phyloP scores from a whole-genome alignment of 352 stramenopile species.

The Phytophthora niederhauseri region DNA sequence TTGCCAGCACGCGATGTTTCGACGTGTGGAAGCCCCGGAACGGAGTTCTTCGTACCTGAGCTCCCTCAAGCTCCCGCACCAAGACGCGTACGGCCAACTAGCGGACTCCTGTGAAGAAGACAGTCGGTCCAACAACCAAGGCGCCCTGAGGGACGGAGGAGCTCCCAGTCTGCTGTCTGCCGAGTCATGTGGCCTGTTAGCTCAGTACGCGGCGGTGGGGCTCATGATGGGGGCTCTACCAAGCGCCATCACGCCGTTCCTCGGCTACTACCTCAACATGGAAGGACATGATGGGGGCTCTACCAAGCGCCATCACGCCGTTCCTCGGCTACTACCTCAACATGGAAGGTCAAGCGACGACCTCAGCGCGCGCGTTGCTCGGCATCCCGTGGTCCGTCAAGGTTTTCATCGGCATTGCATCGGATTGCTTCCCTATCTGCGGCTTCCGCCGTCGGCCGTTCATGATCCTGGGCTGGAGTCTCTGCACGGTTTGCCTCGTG shows the following conservation, averaged over 20 bases:
- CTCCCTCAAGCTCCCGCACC: slow-evolving; percentile 26
- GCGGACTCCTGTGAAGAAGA: slow-evolving; percentile 12
- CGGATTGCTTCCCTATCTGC: slow-evolving; percentile 65
- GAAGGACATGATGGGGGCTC: slow-evolving; percentile 64
- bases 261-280: slow-evolving; percentile 78
- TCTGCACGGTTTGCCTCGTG: slow-evolving; percentile 47
- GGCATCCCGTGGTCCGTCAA: slow-evolving; percentile 68
- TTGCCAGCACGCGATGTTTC: slow-evolving; percentile 16
- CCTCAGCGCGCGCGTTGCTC: slow-evolving; percentile 60
- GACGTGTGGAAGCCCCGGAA: slow-evolving; percentile 5
- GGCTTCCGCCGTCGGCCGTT: slow-evolving; percentile 63
- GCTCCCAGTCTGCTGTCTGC: slow-evolving; percentile 46
- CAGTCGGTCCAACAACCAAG: slow-evolving; percentile 11
- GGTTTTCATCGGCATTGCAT: slow-evolving; percentile 68
- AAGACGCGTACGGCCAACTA: slow-evolving; percentile 26
- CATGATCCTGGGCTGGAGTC: slow-evolving; percentile 62
- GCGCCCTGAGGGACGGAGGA: slow-evolving; percentile 47
- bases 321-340: slow-evolving; percentile 72
- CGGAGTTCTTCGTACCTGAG: slow-evolving; percentile 24
- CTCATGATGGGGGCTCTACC: slow-evolving; percentile 71
- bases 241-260: slow-evolving; percentile 45
- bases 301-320: slow-evolving; percentile 54
- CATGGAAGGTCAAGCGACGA: slow-evolving; percentile 65
- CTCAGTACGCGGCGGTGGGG: slow-evolving; percentile 69
- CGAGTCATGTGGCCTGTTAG: slow-evolving; percentile 59